Evolutionary conservation across 1,284 basidiomycete species (phyloP).

Genomic region (Chalciporus sp.): DNA sequence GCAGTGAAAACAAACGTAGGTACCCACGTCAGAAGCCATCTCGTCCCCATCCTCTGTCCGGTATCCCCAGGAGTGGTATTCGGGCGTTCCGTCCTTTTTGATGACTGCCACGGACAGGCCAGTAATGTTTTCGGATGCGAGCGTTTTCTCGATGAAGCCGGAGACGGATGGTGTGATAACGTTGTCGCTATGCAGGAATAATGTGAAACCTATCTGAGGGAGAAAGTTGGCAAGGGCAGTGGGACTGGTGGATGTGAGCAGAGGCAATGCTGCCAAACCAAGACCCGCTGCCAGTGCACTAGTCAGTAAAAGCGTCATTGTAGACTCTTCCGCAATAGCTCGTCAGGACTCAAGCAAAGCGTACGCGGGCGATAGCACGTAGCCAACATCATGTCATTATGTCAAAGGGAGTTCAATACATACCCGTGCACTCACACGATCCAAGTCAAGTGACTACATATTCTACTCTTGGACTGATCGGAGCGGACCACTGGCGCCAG

Average conservation of each 20-base stretch:
- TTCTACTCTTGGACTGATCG: no score
- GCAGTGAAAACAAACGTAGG: no score
- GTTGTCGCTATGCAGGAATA: background rate
- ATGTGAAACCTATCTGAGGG: background rate
- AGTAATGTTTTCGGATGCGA: conserved; percentile 22
- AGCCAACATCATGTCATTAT: no score
- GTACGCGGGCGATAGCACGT: no score
- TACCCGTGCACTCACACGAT: no score
- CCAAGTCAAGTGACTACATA: no score
- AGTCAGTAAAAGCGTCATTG: conserved; percentile 15
- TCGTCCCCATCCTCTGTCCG: conserved; percentile 24
- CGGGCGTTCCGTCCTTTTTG: conserved; percentile 15
- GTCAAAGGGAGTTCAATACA: no score
- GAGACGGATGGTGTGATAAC: conserved; percentile 22
- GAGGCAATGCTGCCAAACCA: conserved; percentile 14
- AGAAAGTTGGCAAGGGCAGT: background rate
- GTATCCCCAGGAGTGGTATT: conserved; percentile 28
- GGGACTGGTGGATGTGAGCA: conserved; percentile 9
- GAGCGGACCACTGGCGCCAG: no score
- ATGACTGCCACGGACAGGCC: conserved; percentile 28
- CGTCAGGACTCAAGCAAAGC: background rate
- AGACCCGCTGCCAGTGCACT: conserved; percentile 9
- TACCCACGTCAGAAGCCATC: conserved; percentile 22
- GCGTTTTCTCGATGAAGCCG: conserved; percentile 18
- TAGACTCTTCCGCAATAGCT: background rate